Conservation (phyloP, 495 filamentous ascomycete genomes). For the Aspergillus cristatus region DNA sequence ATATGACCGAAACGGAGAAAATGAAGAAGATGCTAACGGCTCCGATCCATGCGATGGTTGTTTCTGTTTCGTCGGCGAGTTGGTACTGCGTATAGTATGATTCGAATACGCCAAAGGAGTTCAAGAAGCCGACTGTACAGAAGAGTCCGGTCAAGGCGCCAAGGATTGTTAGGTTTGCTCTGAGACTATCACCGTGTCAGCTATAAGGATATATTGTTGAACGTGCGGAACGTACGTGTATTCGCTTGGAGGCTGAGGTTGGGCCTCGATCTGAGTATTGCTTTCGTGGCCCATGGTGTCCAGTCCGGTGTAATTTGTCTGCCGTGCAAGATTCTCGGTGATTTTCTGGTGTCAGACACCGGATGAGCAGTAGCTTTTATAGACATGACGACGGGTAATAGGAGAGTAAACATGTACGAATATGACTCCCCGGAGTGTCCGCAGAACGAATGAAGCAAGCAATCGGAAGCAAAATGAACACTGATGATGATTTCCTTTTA, state of each 20-base stretch:
- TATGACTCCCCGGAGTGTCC: no score
- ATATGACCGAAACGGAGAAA: constrained; percentile 21
- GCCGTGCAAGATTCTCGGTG: no score
- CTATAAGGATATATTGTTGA: no score
- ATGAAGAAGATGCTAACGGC: constrained; percentile 38
- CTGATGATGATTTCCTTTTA: neutral
- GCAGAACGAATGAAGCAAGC: no score
- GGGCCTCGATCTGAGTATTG: no score
- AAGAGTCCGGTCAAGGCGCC: constrained; percentile 31
- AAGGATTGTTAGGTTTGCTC: constrained; percentile 18
- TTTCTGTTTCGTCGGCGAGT: constrained; percentile 35
- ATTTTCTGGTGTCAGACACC: no score
- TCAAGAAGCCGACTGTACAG: constrained; percentile 49
- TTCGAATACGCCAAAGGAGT: constrained; percentile 55
- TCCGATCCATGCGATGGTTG: constrained; percentile 53
- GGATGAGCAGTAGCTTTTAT: constrained; percentile 1
- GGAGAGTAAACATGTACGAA: no score
- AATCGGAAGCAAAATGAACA: neutral
- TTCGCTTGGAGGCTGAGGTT: constrained; percentile 10
- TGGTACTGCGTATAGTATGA: constrained; percentile 48
- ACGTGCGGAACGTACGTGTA: constrained; percentile 19
- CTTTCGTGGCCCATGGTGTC: no score
- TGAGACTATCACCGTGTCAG: constrained; percentile 8
- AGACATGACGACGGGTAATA: neutral
- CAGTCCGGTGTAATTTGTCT: no score